Evolutionary conservation across 176 grass and related monocot genomes (phyloP), one percentile per base, ranked within the genome.

Genomic region (Triticum timopheevii): DNA sequence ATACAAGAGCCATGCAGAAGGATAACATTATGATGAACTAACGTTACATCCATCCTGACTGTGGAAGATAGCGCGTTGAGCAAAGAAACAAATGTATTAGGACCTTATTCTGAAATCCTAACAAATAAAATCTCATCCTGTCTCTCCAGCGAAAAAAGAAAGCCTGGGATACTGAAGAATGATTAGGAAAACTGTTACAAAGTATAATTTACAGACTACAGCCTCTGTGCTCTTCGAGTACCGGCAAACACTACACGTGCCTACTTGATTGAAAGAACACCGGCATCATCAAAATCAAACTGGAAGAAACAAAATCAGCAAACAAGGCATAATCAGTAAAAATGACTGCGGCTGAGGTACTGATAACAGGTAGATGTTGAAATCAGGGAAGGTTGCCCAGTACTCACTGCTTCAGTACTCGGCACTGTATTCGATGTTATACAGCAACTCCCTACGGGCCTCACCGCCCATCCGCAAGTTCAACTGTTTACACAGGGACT

Each of bases 381-480:
- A 28, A n/a, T 85, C 30, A 68, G 81, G 28, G 72, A 83, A 79
- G 15, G 33, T 40, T 27, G 62, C 24, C 64, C 58, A 44, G 63
- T 65, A 83, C 73, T 88, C 86, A 88, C 82, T 84, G 84, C 81
- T 78, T 93, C 83, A 94, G 69, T 87, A 94, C 27, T 84, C 86
- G 49, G 89, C 39, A 75, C 61, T 93, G 88, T 96, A 96, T 77
- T 93, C 50, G 11, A 99, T 84, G 62, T 89, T 90, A 65, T 91
- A 99, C 17, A 99, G 90, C 52, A 99, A 66, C 67, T 97, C 94
- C 84, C 92, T 92, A 6, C 90, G 92, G 58, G 22, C 65, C 64
- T 99, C 97, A 65, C 89, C 86, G 36, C 90, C 94, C 92, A 99
- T 87, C 83, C 92, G 86, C 54, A 83, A 90, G 56, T 90, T 94